Evolutionary conservation across 2,329 filamentous ascomycete species (phyloP).

Genomic region (Colletotrichum incanum): DNA sequence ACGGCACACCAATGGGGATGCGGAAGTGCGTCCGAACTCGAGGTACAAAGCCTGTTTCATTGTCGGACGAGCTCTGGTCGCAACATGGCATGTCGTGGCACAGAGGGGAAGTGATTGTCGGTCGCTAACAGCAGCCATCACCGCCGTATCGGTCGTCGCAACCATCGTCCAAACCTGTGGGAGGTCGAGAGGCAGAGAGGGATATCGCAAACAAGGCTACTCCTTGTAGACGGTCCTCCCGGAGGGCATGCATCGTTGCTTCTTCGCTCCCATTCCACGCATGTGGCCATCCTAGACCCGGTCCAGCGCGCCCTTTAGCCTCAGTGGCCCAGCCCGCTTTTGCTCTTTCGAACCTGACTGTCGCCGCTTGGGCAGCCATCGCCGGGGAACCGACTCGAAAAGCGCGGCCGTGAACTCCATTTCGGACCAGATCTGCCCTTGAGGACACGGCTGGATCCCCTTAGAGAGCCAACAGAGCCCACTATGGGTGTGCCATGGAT

Average conservation of each 20-base stretch:
- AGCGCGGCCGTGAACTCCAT: conserved; percentile 4
- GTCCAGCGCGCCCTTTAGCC: conserved; percentile 29
- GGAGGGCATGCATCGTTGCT: conserved; percentile 29
- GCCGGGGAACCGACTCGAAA: conserved; percentile 11
- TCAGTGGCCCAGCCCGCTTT: conserved; percentile 22
- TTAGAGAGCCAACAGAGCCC: background rate
- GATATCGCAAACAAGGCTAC: conserved; percentile 36
- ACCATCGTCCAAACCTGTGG: conserved; percentile 8
- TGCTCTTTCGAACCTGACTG: conserved; percentile 38
- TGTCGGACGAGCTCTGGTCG: conserved; percentile 18
- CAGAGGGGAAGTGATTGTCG: conserved; percentile 6
- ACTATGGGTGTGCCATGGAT: conserved; percentile 12
- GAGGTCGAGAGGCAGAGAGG: conserved; percentile 9
- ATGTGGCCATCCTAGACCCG: conserved; percentile 34
- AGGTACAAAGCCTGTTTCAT: conserved; percentile 39
- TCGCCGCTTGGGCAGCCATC: conserved; percentile 43
- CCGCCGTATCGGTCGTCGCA: conserved; percentile 17
- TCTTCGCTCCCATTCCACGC: conserved; percentile 37
- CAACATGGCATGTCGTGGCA: background rate
- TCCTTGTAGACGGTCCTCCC: conserved; percentile 28
- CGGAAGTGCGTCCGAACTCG: conserved; percentile 18
- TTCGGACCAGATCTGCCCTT: conserved; percentile 7
- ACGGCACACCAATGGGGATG: conserved; percentile 28
- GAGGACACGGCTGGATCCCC: conserved; percentile 1
- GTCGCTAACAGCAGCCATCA: conserved; percentile 34